These are phyloP conservation scores for Medicago truncatula DNA, from an alignment of 306 rosid species.

Conservation along the genomic window DNA sequence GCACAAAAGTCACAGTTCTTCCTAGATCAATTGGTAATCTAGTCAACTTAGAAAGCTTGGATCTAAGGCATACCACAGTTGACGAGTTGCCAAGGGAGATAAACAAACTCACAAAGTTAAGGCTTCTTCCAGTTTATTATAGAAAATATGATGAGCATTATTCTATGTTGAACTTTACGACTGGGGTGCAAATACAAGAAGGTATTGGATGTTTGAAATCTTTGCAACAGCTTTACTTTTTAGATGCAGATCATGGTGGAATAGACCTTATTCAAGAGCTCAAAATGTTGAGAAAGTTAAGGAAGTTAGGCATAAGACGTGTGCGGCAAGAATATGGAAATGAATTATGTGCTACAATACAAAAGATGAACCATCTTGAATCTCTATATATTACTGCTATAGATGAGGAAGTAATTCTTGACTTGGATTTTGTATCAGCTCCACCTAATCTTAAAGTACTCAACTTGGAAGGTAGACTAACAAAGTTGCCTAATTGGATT, in stretches of 20 bases:
- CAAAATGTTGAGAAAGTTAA: neutral
- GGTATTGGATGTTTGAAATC: constrained; percentile 3
- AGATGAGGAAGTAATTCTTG: neutral
- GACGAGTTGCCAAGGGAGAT: constrained; percentile 20
- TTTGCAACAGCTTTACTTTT: neutral
- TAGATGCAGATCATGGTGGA: constrained; percentile 26
- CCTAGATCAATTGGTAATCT: neutral
- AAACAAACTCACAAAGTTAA: neutral
- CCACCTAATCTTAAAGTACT: neutral
- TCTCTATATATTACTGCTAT: constrained; percentile 1
- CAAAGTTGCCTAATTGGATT: constrained; percentile 29
- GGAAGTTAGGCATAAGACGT: constrained; percentile 8
- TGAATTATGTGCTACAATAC: constrained; percentile 14
- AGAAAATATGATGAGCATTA: neutral
- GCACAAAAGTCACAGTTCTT: neutral
- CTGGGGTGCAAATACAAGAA: constrained; percentile 4
- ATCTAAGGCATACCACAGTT: constrained; percentile 3
- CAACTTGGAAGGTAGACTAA: constrained; percentile 9
- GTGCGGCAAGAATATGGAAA: neutral
- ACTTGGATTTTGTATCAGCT: neutral
- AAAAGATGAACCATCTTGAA: constrained; percentile 8
- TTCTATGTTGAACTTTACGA: neutral
- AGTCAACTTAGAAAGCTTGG: constrained; percentile 17
- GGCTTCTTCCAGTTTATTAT: neutral
- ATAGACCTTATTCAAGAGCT: constrained; percentile 17